Evolutionary conservation across 208 protist genomes (phyloP).

Genomic region (Tetramitus jugosus): DNA sequence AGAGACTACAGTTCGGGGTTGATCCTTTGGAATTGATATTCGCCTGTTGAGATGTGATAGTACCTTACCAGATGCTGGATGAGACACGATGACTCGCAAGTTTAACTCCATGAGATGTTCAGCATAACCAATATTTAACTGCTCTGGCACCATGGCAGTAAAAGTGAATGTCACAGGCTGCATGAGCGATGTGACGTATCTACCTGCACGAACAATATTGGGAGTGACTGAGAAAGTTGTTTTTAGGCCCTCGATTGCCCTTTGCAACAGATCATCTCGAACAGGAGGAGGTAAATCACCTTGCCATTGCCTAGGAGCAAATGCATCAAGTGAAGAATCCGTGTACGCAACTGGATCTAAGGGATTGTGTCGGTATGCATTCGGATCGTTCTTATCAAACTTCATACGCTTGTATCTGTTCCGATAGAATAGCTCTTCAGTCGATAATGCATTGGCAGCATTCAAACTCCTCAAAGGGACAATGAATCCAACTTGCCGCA

Average conservation of each 20-base stretch:
- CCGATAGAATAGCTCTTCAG: not conserved
- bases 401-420: not conserved
- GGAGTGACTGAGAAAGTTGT: not conserved
- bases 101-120: no score
- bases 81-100: no score
- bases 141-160: no score
- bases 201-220: not conserved
- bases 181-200: no score
- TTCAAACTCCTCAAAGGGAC: not conserved
- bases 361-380: not conserved
- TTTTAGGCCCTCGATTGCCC: not conserved
- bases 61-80: no score
- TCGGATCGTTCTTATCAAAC: not conserved
- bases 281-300: not conserved
- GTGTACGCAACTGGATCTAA: not conserved
- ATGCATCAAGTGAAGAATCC: not conserved
- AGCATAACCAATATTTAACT: no score
- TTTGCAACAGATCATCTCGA: not conserved
- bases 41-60: no score
- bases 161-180: no score
- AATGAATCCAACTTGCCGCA: constrained; percentile 3
- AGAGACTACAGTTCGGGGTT: no score
- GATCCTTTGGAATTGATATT: no score
- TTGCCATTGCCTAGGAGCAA: constrained; percentile 7
- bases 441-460: not conserved